Conservation (phyloP, 306 rosid species). For the Hippophae gyantsensis region DNA sequence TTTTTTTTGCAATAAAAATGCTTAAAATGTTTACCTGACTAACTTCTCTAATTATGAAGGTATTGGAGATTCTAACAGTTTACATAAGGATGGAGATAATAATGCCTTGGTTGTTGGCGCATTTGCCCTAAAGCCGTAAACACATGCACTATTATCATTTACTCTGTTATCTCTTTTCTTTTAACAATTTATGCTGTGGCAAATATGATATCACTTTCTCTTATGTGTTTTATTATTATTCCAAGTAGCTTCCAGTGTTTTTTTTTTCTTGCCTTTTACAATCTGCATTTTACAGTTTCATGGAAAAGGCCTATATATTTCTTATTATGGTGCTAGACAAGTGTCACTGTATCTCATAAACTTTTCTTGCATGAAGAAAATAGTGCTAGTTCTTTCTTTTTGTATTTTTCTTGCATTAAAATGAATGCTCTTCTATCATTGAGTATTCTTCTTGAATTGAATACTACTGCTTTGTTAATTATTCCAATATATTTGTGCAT, state of each 20-base stretch:
- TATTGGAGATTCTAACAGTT: constrained; percentile 48
- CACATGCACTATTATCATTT: constrained; percentile 1
- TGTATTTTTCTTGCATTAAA: constrained; percentile 23
- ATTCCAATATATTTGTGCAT: too few relatives aligned
- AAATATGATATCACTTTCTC: background rate
- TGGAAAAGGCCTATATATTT: too few relatives aligned
- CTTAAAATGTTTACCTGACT: background rate
- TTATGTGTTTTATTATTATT: background rate
- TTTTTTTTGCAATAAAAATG: background rate
- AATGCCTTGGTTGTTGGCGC: constrained; percentile 84
- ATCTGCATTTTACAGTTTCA: too few relatives aligned
- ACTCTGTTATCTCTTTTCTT: background rate
- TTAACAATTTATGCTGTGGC: background rate
- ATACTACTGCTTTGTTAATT: too few relatives aligned
- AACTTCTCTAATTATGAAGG: constrained; percentile 24
- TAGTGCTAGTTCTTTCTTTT: constrained; percentile 13
- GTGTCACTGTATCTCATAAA: too few relatives aligned
- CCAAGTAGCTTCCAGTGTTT: background rate
- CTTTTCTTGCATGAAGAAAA: constrained; percentile 6
- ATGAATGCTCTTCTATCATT: too few relatives aligned
- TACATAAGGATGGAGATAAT: constrained; percentile 43
- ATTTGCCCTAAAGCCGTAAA: constrained; percentile 53
- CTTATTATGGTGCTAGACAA: too few relatives aligned
- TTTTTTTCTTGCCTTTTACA: background rate
- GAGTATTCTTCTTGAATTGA: too few relatives aligned